These are phyloP conservation scores for Fusarium zealandicum DNA, from an alignment of 2,329 filamentous ascomycete genomes.

Conservation along the genomic window DNA sequence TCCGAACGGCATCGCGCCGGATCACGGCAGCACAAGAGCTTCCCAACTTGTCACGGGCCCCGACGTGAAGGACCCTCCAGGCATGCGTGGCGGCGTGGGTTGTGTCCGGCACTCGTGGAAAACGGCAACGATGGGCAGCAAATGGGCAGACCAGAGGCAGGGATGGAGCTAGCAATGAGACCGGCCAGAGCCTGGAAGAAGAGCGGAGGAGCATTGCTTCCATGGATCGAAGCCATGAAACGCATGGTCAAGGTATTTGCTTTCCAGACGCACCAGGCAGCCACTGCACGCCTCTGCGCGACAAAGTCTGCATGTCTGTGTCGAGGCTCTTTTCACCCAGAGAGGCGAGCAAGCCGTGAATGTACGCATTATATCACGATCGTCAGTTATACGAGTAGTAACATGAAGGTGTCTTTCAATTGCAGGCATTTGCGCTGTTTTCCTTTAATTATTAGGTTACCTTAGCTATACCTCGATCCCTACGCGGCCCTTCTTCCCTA, in stretches of 20 bases:
- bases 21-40: slow-evolving; percentile 22
- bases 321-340: too few relatives aligned
- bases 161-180: slow-evolving; percentile 5
- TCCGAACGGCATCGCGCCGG: slow-evolving; percentile 35
- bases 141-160: slow-evolving; percentile 16
- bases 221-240: not conserved
- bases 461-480: not conserved
- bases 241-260: not conserved
- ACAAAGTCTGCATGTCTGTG: not conserved
- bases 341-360: too few relatives aligned
- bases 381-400: too few relatives aligned
- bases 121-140: slow-evolving; percentile 18
- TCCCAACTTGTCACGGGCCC: slow-evolving; percentile 17
- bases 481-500: not conserved
- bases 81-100: slow-evolving; percentile 29
- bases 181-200: not conserved
- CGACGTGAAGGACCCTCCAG: slow-evolving; percentile 23
- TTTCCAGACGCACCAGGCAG: slow-evolving; percentile 6
- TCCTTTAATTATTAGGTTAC: not conserved
- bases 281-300: not conserved
- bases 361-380: too few relatives aligned
- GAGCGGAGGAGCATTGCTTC: not conserved
- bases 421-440: too few relatives aligned
- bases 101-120: slow-evolving; percentile 20
- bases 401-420: too few relatives aligned